A percentile compares a stretch with the other conserved stretches of the same genome.
These are phyloP conservation scores for Rhytidiadelphus loreus DNA, from an alignment of 225 moss, liverwort and hornwort species.

Conservation along the genomic window DNA sequence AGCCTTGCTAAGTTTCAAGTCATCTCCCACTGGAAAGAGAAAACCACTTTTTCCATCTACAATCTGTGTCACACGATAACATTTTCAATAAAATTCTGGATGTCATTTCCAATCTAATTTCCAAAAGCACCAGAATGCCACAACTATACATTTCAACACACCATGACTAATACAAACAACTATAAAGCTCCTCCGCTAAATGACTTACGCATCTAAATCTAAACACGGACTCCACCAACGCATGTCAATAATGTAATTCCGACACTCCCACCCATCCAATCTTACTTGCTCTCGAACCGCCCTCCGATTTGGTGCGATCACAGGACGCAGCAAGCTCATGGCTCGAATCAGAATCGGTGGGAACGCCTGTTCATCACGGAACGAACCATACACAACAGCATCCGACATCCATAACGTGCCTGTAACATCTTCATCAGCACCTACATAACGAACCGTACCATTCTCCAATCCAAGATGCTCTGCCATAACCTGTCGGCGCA, in stretches of 20 bases:
- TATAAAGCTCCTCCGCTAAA: neutral
- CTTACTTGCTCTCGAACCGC: constrained; percentile 69
- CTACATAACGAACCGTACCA: constrained; percentile 54
- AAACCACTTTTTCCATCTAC: constrained; percentile 52
- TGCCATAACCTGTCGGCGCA: constrained; percentile 55
- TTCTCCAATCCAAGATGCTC: constrained; percentile 53
- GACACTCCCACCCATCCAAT: neutral
- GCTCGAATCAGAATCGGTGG: constrained; percentile 61
- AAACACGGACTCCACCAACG: neutral
- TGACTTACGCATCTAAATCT: neutral
- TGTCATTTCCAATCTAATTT: neutral
- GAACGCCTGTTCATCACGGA: constrained; percentile 71
- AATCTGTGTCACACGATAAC: constrained; percentile 38
- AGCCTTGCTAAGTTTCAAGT: constrained; percentile 45
- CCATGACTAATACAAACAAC: neutral
- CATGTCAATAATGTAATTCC: neutral
- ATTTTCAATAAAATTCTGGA: neutral
- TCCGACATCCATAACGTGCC: constrained; percentile 77
- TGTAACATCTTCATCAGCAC: constrained; percentile 51
- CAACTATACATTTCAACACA: neutral
- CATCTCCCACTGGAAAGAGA: constrained; percentile 63
- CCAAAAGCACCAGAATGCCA: neutral
- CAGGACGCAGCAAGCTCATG: constrained; percentile 75
- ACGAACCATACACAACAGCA: constrained; percentile 63
- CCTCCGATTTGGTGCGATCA: constrained; percentile 57